These are phyloP conservation scores for Durio zibethinus DNA, from an alignment of 345 rosid species.

Conservation along the genomic window DNA sequence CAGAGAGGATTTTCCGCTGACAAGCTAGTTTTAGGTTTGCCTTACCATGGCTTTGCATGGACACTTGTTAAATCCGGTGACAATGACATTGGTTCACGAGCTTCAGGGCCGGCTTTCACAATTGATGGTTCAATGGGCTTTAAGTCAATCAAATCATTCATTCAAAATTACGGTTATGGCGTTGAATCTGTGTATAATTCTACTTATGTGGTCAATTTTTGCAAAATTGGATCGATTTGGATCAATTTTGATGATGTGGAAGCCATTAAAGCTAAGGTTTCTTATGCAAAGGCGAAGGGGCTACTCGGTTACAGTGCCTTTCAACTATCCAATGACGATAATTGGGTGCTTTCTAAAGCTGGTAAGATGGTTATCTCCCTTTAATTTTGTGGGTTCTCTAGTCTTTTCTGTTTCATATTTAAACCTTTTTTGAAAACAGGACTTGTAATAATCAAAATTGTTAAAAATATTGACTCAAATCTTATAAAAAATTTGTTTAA, in stretches of 20 bases:
- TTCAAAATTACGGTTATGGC: slow-evolving; percentile 29
- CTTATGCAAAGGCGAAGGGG: slow-evolving; percentile 34
- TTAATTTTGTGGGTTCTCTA: neutral
- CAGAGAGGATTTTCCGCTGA: slow-evolving; percentile 17
- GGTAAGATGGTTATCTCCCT: neutral
- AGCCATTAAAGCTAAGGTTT: slow-evolving; percentile 30
- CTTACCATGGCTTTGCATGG: slow-evolving; percentile 35
- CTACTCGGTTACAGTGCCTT: slow-evolving; percentile 40
- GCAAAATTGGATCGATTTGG: slow-evolving; percentile 25
- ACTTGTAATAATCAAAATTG: too few relatives aligned
- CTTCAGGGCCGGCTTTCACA: slow-evolving; percentile 21
- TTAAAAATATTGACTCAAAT: too few relatives aligned
- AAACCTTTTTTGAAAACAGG: too few relatives aligned
- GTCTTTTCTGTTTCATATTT: neutral
- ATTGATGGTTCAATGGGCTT: slow-evolving; percentile 22
- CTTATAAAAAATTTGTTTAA: too few relatives aligned
- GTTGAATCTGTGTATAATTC: slow-evolving; percentile 22
- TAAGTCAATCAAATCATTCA: slow-evolving; percentile 11
- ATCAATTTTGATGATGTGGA: slow-evolving; percentile 43
- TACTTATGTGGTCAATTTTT: slow-evolving; percentile 30
- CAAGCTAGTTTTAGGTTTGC: slow-evolving; percentile 28
- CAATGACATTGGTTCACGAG: slow-evolving; percentile 14
- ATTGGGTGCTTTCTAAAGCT: slow-evolving; percentile 40
- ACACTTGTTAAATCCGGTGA: slow-evolving; percentile 7
- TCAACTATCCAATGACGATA: slow-evolving; percentile 29